phyloP scores from a whole-genome alignment of 2,329 filamentous ascomycete genomes.

The Cercospora citrullina region DNA sequence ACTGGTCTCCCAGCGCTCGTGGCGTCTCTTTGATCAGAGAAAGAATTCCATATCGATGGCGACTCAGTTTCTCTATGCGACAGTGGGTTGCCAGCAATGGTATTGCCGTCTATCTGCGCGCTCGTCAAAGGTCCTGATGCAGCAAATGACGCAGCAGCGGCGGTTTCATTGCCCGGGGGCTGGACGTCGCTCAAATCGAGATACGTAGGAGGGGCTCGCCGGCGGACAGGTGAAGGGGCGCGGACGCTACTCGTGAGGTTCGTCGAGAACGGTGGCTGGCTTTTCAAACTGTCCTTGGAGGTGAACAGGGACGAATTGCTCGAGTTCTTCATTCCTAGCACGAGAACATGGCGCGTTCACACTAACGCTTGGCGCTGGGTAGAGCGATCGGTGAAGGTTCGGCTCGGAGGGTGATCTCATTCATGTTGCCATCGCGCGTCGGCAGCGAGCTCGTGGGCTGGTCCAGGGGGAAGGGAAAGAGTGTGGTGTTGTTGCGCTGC shows the following conservation, averaged over 20 bases:
- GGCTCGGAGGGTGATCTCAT: slow-evolving; percentile 6
- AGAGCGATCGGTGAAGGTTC: slow-evolving; percentile 6
- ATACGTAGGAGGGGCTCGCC: slow-evolving; percentile 17
- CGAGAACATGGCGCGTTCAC: slow-evolving; percentile 13
- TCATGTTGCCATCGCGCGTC: background rate
- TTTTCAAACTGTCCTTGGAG: slow-evolving; percentile 21
- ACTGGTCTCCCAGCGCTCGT: background rate
- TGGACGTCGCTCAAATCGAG: slow-evolving; percentile 1
- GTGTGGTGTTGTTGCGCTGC: background rate
- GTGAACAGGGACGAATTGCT: slow-evolving; percentile 25
- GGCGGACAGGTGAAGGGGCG: slow-evolving; percentile 26
- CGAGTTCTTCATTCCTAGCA: slow-evolving; percentile 25
- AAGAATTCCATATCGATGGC: slow-evolving; percentile 29
- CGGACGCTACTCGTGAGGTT: slow-evolving; percentile 16
- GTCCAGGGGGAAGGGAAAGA: background rate
- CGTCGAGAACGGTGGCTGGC: slow-evolving; percentile 10
- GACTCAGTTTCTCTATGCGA: background rate
- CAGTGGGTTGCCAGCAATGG: background rate
- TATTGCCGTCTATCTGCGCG: background rate
- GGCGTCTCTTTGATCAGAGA: slow-evolving; percentile 15
- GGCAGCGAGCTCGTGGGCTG: background rate
- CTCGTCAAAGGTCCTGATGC: background rate
- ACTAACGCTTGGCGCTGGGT: background rate
- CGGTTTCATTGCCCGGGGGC: background rate
- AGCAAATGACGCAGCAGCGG: background rate